Conservation (phyloP, 2,329 filamentous ascomycete genomes). For the Colletotrichum theobromicola region DNA sequence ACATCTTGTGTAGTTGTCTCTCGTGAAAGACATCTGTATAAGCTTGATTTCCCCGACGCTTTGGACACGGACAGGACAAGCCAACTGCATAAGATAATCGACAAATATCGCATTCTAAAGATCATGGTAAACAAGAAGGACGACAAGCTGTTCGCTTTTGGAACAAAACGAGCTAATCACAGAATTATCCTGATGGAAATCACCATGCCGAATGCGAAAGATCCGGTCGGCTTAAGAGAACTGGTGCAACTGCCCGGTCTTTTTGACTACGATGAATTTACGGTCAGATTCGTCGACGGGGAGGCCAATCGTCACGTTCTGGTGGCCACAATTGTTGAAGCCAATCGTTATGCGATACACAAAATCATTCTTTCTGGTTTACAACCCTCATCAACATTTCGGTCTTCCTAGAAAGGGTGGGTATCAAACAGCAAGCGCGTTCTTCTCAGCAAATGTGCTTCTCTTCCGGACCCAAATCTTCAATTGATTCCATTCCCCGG, state of each 20-base stretch:
- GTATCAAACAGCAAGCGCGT: background rate
- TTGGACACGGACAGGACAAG: background rate
- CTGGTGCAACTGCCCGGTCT: conserved; percentile 22
- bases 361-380: conserved; percentile 1
- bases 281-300: conserved; percentile 11
- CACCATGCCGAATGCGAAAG: conserved; percentile 7
- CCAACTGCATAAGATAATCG: conserved; percentile 24
- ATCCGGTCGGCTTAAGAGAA: conserved; percentile 9
- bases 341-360: conserved; percentile 28
- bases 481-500: background rate
- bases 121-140: conserved; percentile 26
- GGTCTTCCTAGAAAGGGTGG: background rate
- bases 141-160: conserved; percentile 29
- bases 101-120: conserved; percentile 31
- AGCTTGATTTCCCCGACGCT: background rate
- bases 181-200: conserved; percentile 29
- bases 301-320: conserved; percentile 22
- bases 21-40: conserved; percentile 29
- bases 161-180: conserved; percentile 23
- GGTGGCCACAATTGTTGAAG: conserved; percentile 26
- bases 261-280: conserved; percentile 25
- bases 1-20: conserved; percentile 28
- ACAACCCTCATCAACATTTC: background rate
- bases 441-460: conserved; percentile 11
- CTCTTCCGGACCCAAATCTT: background rate